Base-by-base conservation (phyloP, 208 protist genomes). In the Acanthamoeba polyphaga region DNA sequence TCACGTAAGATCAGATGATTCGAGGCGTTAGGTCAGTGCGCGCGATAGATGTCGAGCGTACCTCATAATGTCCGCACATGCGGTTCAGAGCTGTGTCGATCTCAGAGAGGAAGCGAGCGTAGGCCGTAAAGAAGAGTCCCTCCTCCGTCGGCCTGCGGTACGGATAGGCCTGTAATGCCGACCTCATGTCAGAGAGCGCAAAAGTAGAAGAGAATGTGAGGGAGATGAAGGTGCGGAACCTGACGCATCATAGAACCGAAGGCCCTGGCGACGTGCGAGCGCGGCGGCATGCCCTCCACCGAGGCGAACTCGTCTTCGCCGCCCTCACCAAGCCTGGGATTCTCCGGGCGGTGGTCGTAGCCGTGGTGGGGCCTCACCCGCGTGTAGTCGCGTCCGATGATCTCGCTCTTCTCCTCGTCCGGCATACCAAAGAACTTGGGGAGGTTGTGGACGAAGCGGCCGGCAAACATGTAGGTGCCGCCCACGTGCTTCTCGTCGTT, bases 401-500 rank as follows among this genome's bases (percentile, higher is more conserved):
- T 51, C 70, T 93, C 89, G 70, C 51, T 82, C 29, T 82, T 93
- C 27, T 93, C 89, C 29, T 82, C 19, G 64, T 66, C 43, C 19
- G 58, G 27, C 89, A 93, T 93, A 9, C 46, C 27, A 8, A 55
- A 51, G 89, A 93, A 93, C 89, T 93, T 93, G 60, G 89, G 46
- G 2, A 93, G 70, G 51, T 93, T n/a, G 38, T 93, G 89, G 10
- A 93, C 70, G n/a, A 93, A 93, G 70, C 89, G 89, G 38, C 89
- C 89, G 27, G 89, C 89, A n/a, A 84, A 93, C 89, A 93, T 93
- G 60, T 84, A 93, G 58, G 89, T 84, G 7, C 89, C 89, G 32
- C 89, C 89, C 7, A 62, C 62, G 62, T 93, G 89, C 49, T 51
- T 76, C 29, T 93, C 58, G 32, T 93, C 70, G 62, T 82, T 82